A percentile compares a stretch with the other conserved stretches of the same genome.
Conservation (phyloP, 768 basidiomycete species). For the Sporobolomyces pararoseus region DNA sequence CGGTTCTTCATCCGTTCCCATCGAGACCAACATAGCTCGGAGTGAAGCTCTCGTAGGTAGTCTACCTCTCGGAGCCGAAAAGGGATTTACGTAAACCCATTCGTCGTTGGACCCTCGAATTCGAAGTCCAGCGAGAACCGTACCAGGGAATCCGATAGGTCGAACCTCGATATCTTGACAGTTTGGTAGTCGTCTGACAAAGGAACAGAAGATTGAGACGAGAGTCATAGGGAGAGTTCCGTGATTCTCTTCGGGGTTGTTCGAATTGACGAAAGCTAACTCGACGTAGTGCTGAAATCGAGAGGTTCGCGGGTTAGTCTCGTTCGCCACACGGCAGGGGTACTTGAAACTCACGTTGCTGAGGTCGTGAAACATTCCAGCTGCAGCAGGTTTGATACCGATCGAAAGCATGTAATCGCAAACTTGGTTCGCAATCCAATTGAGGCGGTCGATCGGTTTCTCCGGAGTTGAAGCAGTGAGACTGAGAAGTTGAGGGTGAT, state of each 20-base stretch:
- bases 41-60: not conserved
- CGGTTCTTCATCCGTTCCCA: not conserved
- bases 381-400: not conserved
- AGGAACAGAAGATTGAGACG: slow-evolving; percentile 36
- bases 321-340: no score
- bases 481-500: not conserved
- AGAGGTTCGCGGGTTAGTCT: not conserved
- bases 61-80: not conserved
- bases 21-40: not conserved
- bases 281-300: slow-evolving; percentile 28
- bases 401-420: slow-evolving; percentile 9
- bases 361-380: slow-evolving; percentile 22
- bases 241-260: not conserved
- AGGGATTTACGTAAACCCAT: slow-evolving; percentile 30
- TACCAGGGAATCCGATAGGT: slow-evolving; percentile 31
- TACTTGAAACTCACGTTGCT: slow-evolving; percentile 11
- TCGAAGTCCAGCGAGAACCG: slow-evolving; percentile 13
- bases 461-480: not conserved
- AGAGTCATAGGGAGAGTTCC: slow-evolving; percentile 37
- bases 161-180: slow-evolving; percentile 16
- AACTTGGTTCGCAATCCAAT: slow-evolving; percentile 21
- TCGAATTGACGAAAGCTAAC: not conserved
- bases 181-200: slow-evolving; percentile 24
- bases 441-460: not conserved
- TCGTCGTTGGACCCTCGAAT: slow-evolving; percentile 11